Evolutionary conservation across 306 rosid species (phyloP), one percentile per base, ranked within the genome.

Genomic region (Heteromeles arbutifolia): DNA sequence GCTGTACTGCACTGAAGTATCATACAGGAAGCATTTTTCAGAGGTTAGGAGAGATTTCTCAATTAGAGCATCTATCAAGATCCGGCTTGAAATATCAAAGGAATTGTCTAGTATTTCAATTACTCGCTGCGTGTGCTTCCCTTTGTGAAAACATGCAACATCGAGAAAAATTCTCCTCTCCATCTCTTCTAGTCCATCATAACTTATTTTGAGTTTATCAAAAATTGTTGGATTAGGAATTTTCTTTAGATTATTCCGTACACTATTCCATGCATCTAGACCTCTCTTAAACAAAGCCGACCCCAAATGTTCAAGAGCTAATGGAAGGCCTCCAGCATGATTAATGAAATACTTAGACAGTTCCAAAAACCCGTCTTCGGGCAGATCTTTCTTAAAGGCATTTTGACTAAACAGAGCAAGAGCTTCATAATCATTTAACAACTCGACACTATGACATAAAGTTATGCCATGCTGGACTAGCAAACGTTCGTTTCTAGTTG

Each of bases 41-140:
- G 32, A 12, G 59, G 79, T 70, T 32, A 85, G 59, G 62, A 86
- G 75, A 48, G 86, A 88, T 70, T 81, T 84, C 69, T 86, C 84
- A 52, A 66, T 43, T 72, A 86, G 78, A 69, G 68, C 45, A 2
- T 80, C 81, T 48, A 84, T 59, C 39, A 84, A 86, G 69, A 70
- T 80, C 18, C 2, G 17, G 4, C 61, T 21, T 21, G 25, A 56
- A 44, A 65, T 69, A 3, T 10, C 26, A 56, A n/a, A 4, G 1
- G 22, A 68, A 67, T 4, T 34, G 28, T 79, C 74, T 8, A 83
- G 59, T 8, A 81, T 70, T 45, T 75, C 67, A 19, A 45, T 29
- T 1, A 79, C 82, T 71, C 64, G 31, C 14, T 72, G 72, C 44
- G 34, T 32, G 34, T 4, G 10, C 70, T 74, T 79, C 52, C 87